Conservation (phyloP, 805 yeast genomes). For the Cyberlindnera lachancei region DNA sequence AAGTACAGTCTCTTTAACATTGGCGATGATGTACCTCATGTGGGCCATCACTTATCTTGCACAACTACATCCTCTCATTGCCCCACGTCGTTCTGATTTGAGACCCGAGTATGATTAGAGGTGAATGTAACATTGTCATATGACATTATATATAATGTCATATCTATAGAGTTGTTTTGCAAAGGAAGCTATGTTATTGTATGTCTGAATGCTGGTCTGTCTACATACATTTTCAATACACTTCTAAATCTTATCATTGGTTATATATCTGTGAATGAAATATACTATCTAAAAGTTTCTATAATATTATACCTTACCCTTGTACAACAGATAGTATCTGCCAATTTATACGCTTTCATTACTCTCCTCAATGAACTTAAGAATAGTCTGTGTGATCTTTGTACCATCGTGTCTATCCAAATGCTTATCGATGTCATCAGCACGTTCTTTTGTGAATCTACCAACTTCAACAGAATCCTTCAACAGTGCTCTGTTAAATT, state of each 20-base stretch:
- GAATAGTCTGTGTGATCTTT: conserved; percentile 8
- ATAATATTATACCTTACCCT: background rate
- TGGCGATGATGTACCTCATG: conserved; percentile 77
- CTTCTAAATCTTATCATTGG: too few species aligned
- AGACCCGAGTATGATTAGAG: conserved; percentile 57
- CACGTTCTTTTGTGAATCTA: conserved; percentile 3
- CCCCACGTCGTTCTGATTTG: conserved; percentile 82
- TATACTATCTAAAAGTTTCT: background rate
- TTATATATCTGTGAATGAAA: too few species aligned
- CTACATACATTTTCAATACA: too few species aligned
- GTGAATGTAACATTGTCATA: background rate
- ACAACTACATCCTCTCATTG: conserved; percentile 87
- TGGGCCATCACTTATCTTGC: conserved; percentile 87
- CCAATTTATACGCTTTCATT: too few species aligned
- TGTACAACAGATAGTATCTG: background rate
- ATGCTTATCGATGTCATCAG: conserved; percentile 1
- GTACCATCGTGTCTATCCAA: conserved; percentile 6
- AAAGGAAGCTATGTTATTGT: too few species aligned
- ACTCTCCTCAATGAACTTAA: conserved; percentile 9
- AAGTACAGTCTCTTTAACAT: conserved; percentile 57
- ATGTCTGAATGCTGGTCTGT: too few species aligned
- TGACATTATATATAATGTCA: too few species aligned
- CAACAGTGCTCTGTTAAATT: conserved; percentile 36
- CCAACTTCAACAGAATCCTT: conserved; percentile 12
- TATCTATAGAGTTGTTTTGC: too few species aligned